Conservation (phyloP, 2,329 filamentous ascomycete species). For the Harringtonia aguacate region DNA sequence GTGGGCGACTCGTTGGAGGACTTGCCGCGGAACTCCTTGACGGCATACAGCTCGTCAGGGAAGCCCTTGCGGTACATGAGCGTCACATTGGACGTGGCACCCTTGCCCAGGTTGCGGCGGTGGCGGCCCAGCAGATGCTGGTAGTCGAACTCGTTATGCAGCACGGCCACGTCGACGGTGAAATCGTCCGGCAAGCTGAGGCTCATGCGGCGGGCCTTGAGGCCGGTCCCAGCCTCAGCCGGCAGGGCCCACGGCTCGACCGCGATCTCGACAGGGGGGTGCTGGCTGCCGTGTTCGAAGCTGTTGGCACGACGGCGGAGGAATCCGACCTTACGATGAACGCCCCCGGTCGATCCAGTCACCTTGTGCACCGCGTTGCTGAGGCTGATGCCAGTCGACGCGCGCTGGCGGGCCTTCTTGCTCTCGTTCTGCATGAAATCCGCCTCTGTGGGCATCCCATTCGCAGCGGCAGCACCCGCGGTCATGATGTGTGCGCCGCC, state of each 20-base stretch:
- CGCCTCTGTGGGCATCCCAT: conserved; percentile 27
- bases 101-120: conserved; percentile 68
- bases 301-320: conserved; percentile 34
- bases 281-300: conserved; percentile 29
- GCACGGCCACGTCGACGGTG: conserved; percentile 56
- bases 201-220: conserved; percentile 71
- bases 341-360: conserved; percentile 11
- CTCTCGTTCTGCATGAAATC: conserved; percentile 35
- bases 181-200: conserved; percentile 65
- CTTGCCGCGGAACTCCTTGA: conserved; percentile 78
- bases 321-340: too few relatives aligned
- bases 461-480: conserved; percentile 8
- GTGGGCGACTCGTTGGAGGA: conserved; percentile 56
- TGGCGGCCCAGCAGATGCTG: conserved; percentile 60
- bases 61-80: conserved; percentile 65
- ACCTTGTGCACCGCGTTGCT: conserved; percentile 38
- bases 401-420: conserved; percentile 34
- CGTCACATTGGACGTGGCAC: conserved; percentile 71
- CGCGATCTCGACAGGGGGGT: conserved; percentile 9
- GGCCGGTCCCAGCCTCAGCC: conserved; percentile 59
- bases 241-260: conserved; percentile 43
- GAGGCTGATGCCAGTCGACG: conserved; percentile 38
- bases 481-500: conserved; percentile 12
- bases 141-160: conserved; percentile 60
- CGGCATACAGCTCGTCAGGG: conserved; percentile 60